phyloP scores from a whole-genome alignment of 2,329 filamentous ascomycete species.

The Xylariaceae sp. region DNA sequence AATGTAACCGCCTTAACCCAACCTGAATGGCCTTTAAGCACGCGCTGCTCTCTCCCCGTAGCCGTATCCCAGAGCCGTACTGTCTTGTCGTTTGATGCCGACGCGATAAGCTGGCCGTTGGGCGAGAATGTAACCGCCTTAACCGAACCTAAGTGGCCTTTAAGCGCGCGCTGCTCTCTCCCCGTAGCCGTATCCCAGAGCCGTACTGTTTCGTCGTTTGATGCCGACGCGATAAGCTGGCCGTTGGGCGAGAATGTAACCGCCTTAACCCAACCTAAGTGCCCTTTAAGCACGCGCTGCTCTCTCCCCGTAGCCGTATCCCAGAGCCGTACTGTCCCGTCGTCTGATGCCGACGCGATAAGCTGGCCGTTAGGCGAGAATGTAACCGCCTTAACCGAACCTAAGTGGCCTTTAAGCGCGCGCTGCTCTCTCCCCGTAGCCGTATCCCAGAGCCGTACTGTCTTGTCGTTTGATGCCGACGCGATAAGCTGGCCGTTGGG shows the following conservation, averaged over 20 bases:
- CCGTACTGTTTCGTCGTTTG: not conserved
- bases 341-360: not conserved
- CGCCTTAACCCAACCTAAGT: not conserved
- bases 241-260: not conserved
- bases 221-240: not conserved
- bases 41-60: no score
- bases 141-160: not conserved
- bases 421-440: not conserved
- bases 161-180: not conserved
- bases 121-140: not conserved
- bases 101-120: not conserved
- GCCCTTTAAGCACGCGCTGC: not conserved
- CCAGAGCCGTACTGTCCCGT: not conserved
- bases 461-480: not conserved
- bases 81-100: not conserved
- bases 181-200: not conserved
- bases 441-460: not conserved
- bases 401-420: not conserved
- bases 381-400: not conserved
- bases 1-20: no score
- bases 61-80: not conserved
- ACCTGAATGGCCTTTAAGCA: no score
- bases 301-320: not conserved
- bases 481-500: not conserved
- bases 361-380: not conserved